A percentile compares a stretch with the other conserved stretches of the same genome.
These are phyloP conservation scores for Diddensiella caesifluorescens DNA, from an alignment of 805 yeast species.

Conservation along the genomic window DNA sequence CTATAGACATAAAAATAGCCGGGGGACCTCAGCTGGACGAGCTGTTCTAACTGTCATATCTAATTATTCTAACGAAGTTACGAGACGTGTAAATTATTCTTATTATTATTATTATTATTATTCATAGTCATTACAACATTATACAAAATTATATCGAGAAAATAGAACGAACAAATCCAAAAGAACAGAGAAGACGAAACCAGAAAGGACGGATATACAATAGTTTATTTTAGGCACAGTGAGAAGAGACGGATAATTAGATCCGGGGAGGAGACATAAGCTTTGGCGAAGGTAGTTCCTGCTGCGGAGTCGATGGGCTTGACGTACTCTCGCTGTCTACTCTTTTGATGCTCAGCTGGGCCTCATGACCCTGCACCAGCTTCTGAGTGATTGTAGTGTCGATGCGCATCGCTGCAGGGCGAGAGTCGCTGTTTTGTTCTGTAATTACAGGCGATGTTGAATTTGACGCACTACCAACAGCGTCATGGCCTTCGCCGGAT, in stretches of 20 bases:
- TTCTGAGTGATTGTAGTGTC: slow-evolving; percentile 15
- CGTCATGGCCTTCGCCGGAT: slow-evolving; percentile 5
- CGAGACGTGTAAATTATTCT: too few species aligned
- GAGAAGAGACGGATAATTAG: too few species aligned
- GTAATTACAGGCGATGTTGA: background rate
- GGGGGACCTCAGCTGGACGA: slow-evolving; percentile 23
- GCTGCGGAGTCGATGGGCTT: background rate
- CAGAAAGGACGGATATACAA: too few species aligned
- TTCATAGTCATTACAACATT: too few species aligned
- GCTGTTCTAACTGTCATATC: too few species aligned
- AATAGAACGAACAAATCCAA: too few species aligned
- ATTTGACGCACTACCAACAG: background rate
- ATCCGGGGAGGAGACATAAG: slow-evolving; percentile 6
- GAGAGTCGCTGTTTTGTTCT: background rate
- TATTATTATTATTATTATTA: too few species aligned
- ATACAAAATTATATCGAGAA: too few species aligned
- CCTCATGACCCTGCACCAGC: slow-evolving; percentile 17
- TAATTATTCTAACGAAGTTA: too few species aligned
- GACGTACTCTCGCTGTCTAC: slow-evolving; percentile 5
- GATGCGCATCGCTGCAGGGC: slow-evolving; percentile 6
- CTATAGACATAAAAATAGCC: slow-evolving; percentile 14
- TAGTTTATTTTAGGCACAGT: too few species aligned
- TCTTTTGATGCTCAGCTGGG: slow-evolving; percentile 10
- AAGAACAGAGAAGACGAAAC: too few species aligned
- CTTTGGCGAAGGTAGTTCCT: slow-evolving; percentile 1